Base-by-base conservation (phyloP, 805 yeast genomes). In the Ascoidea rubescens region DNA sequence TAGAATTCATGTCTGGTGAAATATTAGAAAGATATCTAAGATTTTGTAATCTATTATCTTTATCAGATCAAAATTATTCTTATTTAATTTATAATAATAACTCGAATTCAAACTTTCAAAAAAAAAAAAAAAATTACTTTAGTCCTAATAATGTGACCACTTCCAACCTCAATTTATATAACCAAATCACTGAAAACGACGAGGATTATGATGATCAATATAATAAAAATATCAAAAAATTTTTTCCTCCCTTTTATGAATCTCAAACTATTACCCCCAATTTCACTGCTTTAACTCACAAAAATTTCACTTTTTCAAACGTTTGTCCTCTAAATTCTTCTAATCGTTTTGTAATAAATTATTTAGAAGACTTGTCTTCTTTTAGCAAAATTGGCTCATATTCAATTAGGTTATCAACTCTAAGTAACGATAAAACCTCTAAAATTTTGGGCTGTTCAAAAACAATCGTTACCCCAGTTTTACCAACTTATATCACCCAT, bases 401-500 rank as follows among this genome's bases (percentile, higher is more conserved):
- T 57, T 61, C 66, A 4, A 69, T 71, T 6, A 54, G 60, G 45
- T 69, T 77, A 55, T 60, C 73, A 2, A 63, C 77, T 7, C 62
- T 77, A 17, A 63, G 69, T 28, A 71, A 75, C 49, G 69, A 68
- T 51, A 61, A 58, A 2, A 55, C 60, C 5, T 68, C 71, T 17
- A 51, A 59, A 1, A 54, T 69, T 4, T 58, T 80, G 8, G 79
- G 78, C 1, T 82, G 87, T 55, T 63, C 72, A 21, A 58, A 63
- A 16, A 63, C 74, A 5, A 70, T 70, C 55, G 71, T 77, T 5
- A 77, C 84, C 1, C 82, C 84, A 0, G 70, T 63, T 5, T 63
- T 77, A 16, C 63, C 69, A 4, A 50, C 56, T 6, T 57, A 68
- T n/a, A 63, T 77, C 5, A 61, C 71, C 31, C 59, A 62, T 5